phyloP scores from a whole-genome alignment of 169 alveolate genomes.

The Eimeria necatrix region DNA sequence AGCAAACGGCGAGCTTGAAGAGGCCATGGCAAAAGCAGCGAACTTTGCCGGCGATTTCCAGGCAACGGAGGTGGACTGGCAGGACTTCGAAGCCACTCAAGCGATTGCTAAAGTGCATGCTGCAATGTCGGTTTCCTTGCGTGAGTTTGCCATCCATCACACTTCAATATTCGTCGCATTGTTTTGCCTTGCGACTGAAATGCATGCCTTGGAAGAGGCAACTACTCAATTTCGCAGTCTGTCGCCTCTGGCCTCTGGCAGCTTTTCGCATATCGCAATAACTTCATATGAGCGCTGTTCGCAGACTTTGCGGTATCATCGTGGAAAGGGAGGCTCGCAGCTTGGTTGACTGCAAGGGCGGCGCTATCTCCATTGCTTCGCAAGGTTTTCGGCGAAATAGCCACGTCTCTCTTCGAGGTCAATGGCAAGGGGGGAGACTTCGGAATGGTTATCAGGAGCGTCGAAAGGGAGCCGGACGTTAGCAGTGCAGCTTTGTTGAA shows the following conservation, averaged over 20 bases:
- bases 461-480: neutral
- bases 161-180: neutral
- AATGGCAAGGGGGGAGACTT: neutral
- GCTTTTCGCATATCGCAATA: too few relatives aligned
- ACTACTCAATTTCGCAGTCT: too few relatives aligned
- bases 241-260: too few relatives aligned
- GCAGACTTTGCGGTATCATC: conserved; percentile 41
- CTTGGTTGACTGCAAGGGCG: neutral
- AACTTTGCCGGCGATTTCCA: neutral
- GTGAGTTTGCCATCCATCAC: neutral
- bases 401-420: neutral
- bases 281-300: neutral
- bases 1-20: neutral
- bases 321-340: conserved; percentile 32
- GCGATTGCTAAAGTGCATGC: conserved; percentile 35
- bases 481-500: conserved; percentile 6
- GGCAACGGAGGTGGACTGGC: neutral
- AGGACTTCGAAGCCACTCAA: neutral
- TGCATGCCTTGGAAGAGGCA: too few relatives aligned
- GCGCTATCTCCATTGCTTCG: neutral
- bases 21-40: neutral
- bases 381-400: conserved; percentile 49
- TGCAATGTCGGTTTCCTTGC: conserved; percentile 23
- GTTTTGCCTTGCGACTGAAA: too few relatives aligned
- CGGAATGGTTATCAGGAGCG: neutral